Base-by-base conservation (phyloP, 345 rosid genomes). In the Sisymbrium irio region DNA sequence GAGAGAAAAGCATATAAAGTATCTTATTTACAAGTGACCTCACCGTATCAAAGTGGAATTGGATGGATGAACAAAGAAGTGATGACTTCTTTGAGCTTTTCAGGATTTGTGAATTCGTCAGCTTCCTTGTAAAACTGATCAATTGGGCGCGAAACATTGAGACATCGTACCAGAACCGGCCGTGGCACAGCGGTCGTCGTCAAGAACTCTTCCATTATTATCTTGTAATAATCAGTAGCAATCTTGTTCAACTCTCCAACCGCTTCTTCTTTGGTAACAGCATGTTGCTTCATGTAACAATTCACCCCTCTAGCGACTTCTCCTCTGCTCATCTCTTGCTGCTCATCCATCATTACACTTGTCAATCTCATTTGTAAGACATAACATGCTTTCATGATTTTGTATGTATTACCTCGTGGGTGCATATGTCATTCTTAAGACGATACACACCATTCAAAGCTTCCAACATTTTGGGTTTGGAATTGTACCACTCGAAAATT, bases 241-340 rank as follows among this genome's bases (percentile, higher is more conserved):
- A 65, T 65, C 35, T 36, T 36, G 3, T 17, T 33, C 30, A 50
- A 5, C 36, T 33, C 36, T n/a, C 14, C 46, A 7, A 22, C 4
- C 3, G 71, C 71, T 66, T 2, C 47, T 66, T 66, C 47, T 66
- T 36, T 51, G 20, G 22, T 20, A 14, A 66, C 71, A 2, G 35
- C 60, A 51, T 66, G 33, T 36, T 66, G 60, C 36, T 66, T 66
- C 71, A 66, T 51, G 22, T 66, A 66, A 22, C 71, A 66, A 7
- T 66, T 66, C 14, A 66, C 22, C 0, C 71, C 71, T 50, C 27
- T 66, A 6, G 60, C 71, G 3, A 66, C 71, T 32, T 66, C 60
- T 66, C 71, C 60, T 66, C 71, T 66, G 20, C 9, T 14, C 9
- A 66, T 6, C 15, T 66, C 71, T 25, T 9, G 5, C 49, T 66